Evolutionary conservation across 352 stramenopile species (phyloP).

Genomic region (Sclerospora graminicola): DNA sequence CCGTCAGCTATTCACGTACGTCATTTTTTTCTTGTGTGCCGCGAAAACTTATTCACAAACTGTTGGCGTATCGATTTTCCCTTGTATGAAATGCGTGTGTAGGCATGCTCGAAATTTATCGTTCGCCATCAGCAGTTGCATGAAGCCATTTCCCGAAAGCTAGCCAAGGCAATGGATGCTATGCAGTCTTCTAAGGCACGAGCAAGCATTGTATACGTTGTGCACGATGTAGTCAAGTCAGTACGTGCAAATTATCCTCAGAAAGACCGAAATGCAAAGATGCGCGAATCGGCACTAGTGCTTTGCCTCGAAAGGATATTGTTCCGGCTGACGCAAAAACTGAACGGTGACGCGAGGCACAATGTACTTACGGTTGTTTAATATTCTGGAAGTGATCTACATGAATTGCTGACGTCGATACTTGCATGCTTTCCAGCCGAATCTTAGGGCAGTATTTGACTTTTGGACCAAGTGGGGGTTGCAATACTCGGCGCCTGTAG

Average conservation of each 20-base stretch:
- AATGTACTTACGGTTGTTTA: constrained; percentile 36
- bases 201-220: constrained; percentile 72
- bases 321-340: constrained; percentile 44
- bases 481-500: constrained; percentile 40
- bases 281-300: constrained; percentile 59
- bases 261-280: constrained; percentile 67
- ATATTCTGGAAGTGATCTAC: background rate
- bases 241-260: constrained; percentile 59
- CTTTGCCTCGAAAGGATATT: constrained; percentile 57
- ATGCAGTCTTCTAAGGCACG: constrained; percentile 60
- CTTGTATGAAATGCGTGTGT: constrained; percentile 2
- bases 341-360: constrained; percentile 48
- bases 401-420: background rate
- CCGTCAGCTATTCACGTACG: constrained; percentile 75
- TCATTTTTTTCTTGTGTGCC: constrained; percentile 3
- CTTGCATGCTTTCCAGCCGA: constrained; percentile 24
- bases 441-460: constrained; percentile 65
- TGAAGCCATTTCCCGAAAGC: constrained; percentile 55
- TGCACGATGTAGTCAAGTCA: constrained; percentile 74
- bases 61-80: background rate
- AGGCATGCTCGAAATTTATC: constrained; percentile 82
- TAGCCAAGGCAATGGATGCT: constrained; percentile 48
- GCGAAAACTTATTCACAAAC: background rate
- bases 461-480: constrained; percentile 80
- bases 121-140: constrained; percentile 67